Evolutionary conservation across 2,329 filamentous ascomycete genomes (phyloP).

Genomic region (Coleophoma cylindrospora): DNA sequence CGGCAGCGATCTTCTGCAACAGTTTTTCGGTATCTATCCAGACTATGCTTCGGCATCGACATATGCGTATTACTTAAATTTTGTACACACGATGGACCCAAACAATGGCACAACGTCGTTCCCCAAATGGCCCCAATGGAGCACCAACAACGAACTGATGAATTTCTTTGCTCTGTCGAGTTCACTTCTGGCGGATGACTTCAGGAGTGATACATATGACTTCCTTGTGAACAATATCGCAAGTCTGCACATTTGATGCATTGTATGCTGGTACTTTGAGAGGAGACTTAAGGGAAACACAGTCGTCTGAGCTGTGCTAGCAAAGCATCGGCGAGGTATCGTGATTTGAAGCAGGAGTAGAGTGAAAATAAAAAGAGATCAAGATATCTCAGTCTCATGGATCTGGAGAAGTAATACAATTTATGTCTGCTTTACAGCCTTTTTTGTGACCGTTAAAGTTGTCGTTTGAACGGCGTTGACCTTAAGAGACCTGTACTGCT

Average conservation of each 20-base stretch:
- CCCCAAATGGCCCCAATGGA: slow-evolving; percentile 49
- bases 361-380: too few relatives aligned
- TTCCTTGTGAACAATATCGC: slow-evolving; percentile 29
- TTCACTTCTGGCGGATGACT: slow-evolving; percentile 39
- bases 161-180: slow-evolving; percentile 36
- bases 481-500: slow-evolving; percentile 39
- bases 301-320: too few relatives aligned
- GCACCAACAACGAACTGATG: slow-evolving; percentile 41
- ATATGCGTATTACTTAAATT: slow-evolving; percentile 67
- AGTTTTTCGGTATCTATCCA: slow-evolving; percentile 42
- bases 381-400: too few relatives aligned
- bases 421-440: too few relatives aligned
- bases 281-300: too few relatives aligned
- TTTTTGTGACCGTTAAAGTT: slow-evolving; percentile 1
- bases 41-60: slow-evolving; percentile 48
- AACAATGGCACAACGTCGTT: slow-evolving; percentile 46
- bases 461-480: slow-evolving; percentile 38
- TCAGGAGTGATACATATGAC: slow-evolving; percentile 37
- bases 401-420: too few relatives aligned
- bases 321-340: too few relatives aligned
- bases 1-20: slow-evolving; percentile 61
- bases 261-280: too few relatives aligned
- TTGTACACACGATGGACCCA: slow-evolving; percentile 66
- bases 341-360: too few relatives aligned
- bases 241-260: slow-evolving; percentile 13